Evolutionary conservation across 352 stramenopile species (phyloP).

Genomic region (Globisporangium spiculum): DNA sequence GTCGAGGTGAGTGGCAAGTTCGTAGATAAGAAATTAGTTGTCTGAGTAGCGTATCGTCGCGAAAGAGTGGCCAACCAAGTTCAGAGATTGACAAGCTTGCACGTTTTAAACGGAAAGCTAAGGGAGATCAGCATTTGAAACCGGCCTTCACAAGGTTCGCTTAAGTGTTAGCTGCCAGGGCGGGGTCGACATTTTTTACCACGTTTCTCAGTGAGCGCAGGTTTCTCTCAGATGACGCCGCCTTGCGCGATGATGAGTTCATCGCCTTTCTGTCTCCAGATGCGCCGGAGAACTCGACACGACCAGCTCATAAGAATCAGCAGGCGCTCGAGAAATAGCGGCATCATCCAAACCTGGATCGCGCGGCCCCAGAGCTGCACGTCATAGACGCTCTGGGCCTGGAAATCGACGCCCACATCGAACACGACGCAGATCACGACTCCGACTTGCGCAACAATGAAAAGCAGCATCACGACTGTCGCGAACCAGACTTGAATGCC

Average conservation of each 20-base stretch:
- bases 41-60: not conserved
- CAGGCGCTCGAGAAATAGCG: constrained; percentile 13
- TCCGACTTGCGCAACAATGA: constrained; percentile 5
- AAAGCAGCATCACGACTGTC: constrained; percentile 4
- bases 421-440: constrained; percentile 8
- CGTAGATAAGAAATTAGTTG: not conserved
- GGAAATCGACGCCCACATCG: not conserved
- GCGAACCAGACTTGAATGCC: constrained; percentile 4
- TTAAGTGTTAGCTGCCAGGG: not conserved
- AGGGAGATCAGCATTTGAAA: not conserved
- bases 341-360: constrained; percentile 6
- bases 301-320: constrained; percentile 14
- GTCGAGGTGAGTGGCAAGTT: not conserved
- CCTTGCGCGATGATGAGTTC: constrained; percentile 20
- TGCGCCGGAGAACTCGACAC: constrained; percentile 10
- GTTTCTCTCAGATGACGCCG: constrained; percentile 3
- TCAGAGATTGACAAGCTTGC: not conserved
- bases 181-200: not conserved
- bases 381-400: constrained; percentile 7
- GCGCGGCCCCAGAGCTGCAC: not conserved
- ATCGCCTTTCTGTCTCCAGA: constrained; percentile 1
- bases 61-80: not conserved
- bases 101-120: not conserved
- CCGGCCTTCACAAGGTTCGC: not conserved
- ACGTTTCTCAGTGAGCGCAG: not conserved